Evolutionary conservation across 495 filamentous ascomycete species (phyloP).

Genomic region (Podospora anserina): DNA sequence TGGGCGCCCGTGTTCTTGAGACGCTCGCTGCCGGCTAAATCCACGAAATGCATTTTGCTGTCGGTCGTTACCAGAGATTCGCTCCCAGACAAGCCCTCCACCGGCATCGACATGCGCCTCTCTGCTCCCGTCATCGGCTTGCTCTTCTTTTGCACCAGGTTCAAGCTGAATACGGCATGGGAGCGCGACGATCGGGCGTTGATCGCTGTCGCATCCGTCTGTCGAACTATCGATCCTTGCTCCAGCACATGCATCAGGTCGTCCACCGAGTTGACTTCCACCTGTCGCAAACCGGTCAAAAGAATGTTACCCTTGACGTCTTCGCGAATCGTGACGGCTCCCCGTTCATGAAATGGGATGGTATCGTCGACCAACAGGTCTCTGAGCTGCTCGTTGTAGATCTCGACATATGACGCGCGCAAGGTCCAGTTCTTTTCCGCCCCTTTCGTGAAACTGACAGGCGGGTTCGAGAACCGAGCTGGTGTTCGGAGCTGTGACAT

Average conservation of each 20-base stretch:
- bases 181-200: conserved; percentile 99
- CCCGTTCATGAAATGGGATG: conserved; percentile 64
- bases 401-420: conserved; percentile 97
- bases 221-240: conserved; percentile 89
- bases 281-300: conserved; percentile 81
- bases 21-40: conserved; percentile 94
- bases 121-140: conserved; percentile 58
- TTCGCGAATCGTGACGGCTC: conserved; percentile 79
- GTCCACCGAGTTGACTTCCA: conserved; percentile 87
- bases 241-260: conserved; percentile 86
- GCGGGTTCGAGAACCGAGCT: not conserved
- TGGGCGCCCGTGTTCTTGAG: conserved; percentile 96
- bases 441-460: conserved; percentile 17
- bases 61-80: conserved; percentile 78
- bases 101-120: conserved; percentile 85
- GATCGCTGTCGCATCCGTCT: conserved; percentile 98
- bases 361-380: conserved; percentile 85
- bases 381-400: conserved; percentile 94
- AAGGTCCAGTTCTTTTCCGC: conserved; percentile 84
- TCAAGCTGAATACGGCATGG: conserved; percentile 95
- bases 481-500: conserved; percentile 81
- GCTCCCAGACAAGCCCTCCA: conserved; percentile 70
- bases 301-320: conserved; percentile 95
- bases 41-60: conserved; percentile 98
- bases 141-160: conserved; percentile 81